Evolutionary conservation across 768 basidiomycete species (phyloP), one percentile per base, ranked within the genome.

Genomic region (Tricholoma hemisulphureum): DNA sequence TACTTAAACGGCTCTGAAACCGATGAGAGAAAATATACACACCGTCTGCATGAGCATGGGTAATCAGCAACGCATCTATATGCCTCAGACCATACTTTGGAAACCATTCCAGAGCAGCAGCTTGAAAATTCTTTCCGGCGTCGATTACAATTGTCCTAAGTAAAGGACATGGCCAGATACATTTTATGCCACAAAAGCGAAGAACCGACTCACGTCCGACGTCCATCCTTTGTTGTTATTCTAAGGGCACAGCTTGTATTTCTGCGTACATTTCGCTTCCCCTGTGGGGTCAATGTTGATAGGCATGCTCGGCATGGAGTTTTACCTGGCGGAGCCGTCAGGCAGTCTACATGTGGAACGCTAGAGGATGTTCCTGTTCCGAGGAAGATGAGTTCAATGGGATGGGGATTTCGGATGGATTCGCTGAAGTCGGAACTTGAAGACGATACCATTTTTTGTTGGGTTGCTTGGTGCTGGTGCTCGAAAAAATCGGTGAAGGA

Each of bases 11-110:
- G 13, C 16, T 58, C n/a, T 13, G 11, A 53, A 3, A 56, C 16
- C 32, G 32, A 16, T 4, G 21, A 45, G 43, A 23, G 53, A 46
- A 20, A 26, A 53, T 37, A 18, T 11, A 37, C 73, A 37, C 59
- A 80, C 78, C 90, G 72, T 93, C 91, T 34, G 91, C 89, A 73
- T 95, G 94, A 7, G 91, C 86, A 71, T 95, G 93, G 0, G 93
- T 95, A 39, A 96, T 83, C 14, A 97, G 75, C 9, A 96, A 63
- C 32, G 76, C 78, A 63, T 80, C 77, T 56, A 80, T 79, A 55
- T 64, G 66, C 56, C 93, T 77, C 41, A 96, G 73, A 3, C 84
- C 85, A 68, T 88, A 87, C 68, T 85, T 85, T 1, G 91, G 91
- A 59, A 79, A 79, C 76, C 75, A 78, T 58, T 79, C 76, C 48